Base-by-base conservation (phyloP, 208 protist species). In the Sergeia podlipaevii region DNA sequence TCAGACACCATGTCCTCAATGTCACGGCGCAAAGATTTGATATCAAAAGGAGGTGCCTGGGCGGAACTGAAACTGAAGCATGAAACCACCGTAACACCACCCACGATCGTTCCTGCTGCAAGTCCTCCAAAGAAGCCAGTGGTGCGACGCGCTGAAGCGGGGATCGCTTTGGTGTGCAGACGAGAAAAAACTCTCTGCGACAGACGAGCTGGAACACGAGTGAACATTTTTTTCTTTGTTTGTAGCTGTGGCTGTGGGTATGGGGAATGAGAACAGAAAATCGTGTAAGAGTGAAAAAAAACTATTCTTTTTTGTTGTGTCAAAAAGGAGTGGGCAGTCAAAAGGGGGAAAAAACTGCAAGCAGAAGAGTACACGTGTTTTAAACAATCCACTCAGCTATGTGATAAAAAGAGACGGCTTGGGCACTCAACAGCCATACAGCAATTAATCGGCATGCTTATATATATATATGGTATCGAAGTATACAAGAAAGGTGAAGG, bases 1-100 rank as follows among this genome's bases (percentile, higher is more conserved):
- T 76, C 32, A 7, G 66, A 66, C 18, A 89, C 53, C 13, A 89
- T 10, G 8, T 69, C 53, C 59, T 89, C 77, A 23, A 89, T 80
- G 32, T 83, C 81, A 15, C 34, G n/a, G 36, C 74, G 65, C 0
- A 89, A 38, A 33, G 45, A 58, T 15, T 69, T 49, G 24, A 78
- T 45, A 44, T 89, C 68, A 34, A 89, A 89, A 24, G 81, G 81
- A 1, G 81, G 77, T 23, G 64, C 50, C 47, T 66, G 43, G 11
- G 47, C 49, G 2, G 43, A 23, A 3, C 48, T 48, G 30, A 45
- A 32, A 21, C 38, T 27, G 26, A 34, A 62, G 50, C 72, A 87
- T 2, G 50, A 80, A 5, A 69, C 70, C n/a, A 81, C 29, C 23
- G 68, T 65, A 13, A 60, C 71, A 24, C 73, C 71, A 21, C 71